phyloP scores from a whole-genome alignment of 345 rosid genomes.

The Mallotus nudiflorus region DNA sequence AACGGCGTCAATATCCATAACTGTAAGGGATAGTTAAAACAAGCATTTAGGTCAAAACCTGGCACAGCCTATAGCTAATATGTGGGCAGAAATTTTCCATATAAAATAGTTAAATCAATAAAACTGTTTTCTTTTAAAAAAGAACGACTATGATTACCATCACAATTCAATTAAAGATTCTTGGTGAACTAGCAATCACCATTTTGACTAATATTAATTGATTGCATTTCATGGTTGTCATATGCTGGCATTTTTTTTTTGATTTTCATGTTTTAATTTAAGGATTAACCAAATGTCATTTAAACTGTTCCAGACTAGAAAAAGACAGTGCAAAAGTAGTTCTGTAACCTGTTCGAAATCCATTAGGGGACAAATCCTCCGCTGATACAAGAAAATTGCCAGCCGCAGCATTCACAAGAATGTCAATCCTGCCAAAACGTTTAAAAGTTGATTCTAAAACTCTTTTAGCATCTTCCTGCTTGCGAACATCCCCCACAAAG shows the following conservation, averaged over 20 bases:
- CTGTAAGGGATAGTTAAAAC: slow-evolving; percentile 28
- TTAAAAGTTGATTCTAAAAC: slow-evolving; percentile 43
- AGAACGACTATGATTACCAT: background rate
- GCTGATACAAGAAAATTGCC: slow-evolving; percentile 58
- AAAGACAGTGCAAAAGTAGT: background rate
- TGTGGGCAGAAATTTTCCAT: background rate
- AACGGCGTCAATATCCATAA: slow-evolving; percentile 50
- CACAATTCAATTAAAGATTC: background rate
- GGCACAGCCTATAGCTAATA: background rate
- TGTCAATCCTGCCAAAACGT: slow-evolving; percentile 50
- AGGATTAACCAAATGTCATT: background rate
- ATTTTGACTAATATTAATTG: background rate
- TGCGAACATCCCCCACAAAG: slow-evolving; percentile 51
- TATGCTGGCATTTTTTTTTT: background rate
- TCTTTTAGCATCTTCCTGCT: slow-evolving; percentile 44
- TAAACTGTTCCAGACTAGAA: background rate
- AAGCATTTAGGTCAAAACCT: background rate
- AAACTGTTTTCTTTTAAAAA: no score
- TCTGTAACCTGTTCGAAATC: slow-evolving; percentile 42
- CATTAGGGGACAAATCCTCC: slow-evolving; percentile 53
- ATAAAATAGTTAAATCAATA: no score
- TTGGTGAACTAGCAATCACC: background rate
- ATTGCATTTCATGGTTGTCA: background rate
- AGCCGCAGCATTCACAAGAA: slow-evolving; percentile 63
- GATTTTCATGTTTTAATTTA: background rate